Conservation (phyloP, 1,284 basidiomycete genomes). For the Schizophyllum commune region DNA sequence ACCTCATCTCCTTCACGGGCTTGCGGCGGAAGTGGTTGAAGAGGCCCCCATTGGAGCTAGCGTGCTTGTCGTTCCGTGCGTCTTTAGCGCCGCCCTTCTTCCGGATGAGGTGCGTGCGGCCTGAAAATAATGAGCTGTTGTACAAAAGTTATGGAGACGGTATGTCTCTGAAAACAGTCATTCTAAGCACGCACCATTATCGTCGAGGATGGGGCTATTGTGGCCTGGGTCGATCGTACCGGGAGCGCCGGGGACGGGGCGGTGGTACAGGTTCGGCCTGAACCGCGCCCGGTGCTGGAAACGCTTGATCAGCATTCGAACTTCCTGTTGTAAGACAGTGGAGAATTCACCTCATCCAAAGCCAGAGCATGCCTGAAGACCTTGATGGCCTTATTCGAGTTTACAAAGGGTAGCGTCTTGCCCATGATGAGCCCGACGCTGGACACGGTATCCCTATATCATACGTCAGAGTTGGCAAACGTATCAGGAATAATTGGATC, state of each 20-base stretch:
- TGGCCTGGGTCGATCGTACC: constrained; percentile 17
- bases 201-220: constrained; percentile 7
- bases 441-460: constrained; percentile 58
- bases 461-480: background rate
- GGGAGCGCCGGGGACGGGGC: constrained; percentile 19
- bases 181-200: background rate
- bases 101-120: background rate
- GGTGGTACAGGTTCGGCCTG: constrained; percentile 43
- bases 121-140: constrained; percentile 2
- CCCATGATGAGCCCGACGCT: constrained; percentile 53
- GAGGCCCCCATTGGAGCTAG: background rate
- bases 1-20: background rate
- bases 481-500: background rate
- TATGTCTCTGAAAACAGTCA: too few relatives aligned
- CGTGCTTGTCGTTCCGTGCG: too few relatives aligned
- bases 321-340: too few relatives aligned
- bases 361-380: constrained; percentile 57
- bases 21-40: background rate
- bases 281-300: constrained; percentile 46
- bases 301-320: constrained; percentile 3
- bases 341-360: constrained; percentile 65
- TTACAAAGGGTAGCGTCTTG: constrained; percentile 50
- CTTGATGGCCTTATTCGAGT: constrained; percentile 50
- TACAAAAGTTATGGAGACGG: too few relatives aligned
- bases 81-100: background rate